A percentile compares a stretch with the other conserved stretches of the same genome.
Evolutionary conservation across 306 rosid species (phyloP).

Genomic region (Psophocarpus tetragonolobus): DNA sequence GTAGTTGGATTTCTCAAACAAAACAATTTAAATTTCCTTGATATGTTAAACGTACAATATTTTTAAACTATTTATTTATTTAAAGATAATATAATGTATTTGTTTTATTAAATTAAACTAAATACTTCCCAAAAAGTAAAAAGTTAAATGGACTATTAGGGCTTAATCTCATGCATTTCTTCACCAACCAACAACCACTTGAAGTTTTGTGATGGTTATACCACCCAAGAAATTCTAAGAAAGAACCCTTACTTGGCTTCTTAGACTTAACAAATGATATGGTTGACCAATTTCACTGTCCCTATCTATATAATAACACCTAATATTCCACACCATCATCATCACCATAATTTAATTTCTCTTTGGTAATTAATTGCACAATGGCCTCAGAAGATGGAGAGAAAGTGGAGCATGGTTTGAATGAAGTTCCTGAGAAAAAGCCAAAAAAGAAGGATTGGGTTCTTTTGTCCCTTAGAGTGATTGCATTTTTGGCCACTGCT

Average conservation of each 20-base stretch:
- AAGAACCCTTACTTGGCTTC: slow-evolving; percentile 35
- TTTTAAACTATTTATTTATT: not conserved
- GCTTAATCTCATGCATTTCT: slow-evolving; percentile 25
- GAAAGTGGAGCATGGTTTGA: slow-evolving; percentile 39
- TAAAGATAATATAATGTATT: not conserved
- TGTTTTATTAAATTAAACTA: not conserved
- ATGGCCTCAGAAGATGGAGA: slow-evolving; percentile 57
- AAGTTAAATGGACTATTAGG: not conserved
- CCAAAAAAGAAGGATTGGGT: slow-evolving; percentile 39
- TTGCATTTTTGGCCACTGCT: slow-evolving; percentile 66
- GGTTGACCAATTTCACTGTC: slow-evolving; percentile 22
- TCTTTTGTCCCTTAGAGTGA: slow-evolving; percentile 54
- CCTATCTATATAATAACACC: slow-evolving; percentile 40
- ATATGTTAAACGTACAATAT: not conserved
- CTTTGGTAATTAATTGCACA: not conserved
- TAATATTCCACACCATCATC: not conserved
- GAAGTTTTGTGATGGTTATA: slow-evolving; percentile 49
- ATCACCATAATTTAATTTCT: not conserved
- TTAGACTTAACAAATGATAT: slow-evolving; percentile 42
- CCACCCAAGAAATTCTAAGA: slow-evolving; percentile 49
- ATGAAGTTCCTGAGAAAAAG: not conserved
- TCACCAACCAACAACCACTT: slow-evolving; percentile 56
- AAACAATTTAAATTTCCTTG: not conserved
- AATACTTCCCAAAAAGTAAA: not conserved
- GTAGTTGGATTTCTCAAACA: not conserved